These are phyloP conservation scores for Cytospora schulzeri DNA, from an alignment of 2,329 filamentous ascomycete genomes.

Conservation along the genomic window DNA sequence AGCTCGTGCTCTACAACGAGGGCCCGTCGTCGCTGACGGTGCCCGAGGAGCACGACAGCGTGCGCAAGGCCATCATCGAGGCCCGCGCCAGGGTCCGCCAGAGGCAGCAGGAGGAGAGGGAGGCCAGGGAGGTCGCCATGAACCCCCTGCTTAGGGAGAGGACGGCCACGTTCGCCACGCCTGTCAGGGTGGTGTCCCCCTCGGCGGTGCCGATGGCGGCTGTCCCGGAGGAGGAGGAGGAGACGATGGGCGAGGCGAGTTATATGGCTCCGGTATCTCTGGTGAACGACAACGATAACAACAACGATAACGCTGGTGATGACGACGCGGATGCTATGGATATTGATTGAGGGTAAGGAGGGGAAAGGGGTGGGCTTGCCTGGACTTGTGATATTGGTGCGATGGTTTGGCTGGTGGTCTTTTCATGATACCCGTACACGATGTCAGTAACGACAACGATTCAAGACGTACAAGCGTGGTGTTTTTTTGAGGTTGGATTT, in stretches of 20 bases:
- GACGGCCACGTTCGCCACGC: conserved; percentile 22
- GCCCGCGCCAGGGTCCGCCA: conserved; percentile 69
- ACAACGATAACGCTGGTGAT: conserved; percentile 29
- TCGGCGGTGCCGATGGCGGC: not conserved
- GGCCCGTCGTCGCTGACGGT: conserved; percentile 77
- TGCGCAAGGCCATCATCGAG: conserved; percentile 83
- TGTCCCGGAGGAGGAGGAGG: not conserved
- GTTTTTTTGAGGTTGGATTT: conserved; percentile 9
- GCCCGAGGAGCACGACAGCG: conserved; percentile 72
- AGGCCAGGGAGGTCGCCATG: conserved; percentile 27
- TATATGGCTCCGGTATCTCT: not conserved
- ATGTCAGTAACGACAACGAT: not conserved
- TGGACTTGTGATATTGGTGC: not conserved
- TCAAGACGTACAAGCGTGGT: conserved; percentile 9
- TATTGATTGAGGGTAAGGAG: conserved; percentile 51
- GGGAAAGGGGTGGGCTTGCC: not conserved
- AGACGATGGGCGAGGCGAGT: not conserved
- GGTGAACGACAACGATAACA: no score
- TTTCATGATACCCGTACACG: conserved; percentile 30
- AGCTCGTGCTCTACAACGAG: conserved; percentile 78
- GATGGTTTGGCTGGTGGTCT: not conserved
- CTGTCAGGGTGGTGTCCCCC: conserved; percentile 4
- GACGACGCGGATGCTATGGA: conserved; percentile 69
- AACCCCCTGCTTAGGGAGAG: conserved; percentile 1
- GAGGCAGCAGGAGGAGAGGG: conserved; percentile 49